These are phyloP conservation scores for Ceratocystis ficicola DNA, from an alignment of 2,329 filamentous ascomycete species.

Conservation along the genomic window DNA sequence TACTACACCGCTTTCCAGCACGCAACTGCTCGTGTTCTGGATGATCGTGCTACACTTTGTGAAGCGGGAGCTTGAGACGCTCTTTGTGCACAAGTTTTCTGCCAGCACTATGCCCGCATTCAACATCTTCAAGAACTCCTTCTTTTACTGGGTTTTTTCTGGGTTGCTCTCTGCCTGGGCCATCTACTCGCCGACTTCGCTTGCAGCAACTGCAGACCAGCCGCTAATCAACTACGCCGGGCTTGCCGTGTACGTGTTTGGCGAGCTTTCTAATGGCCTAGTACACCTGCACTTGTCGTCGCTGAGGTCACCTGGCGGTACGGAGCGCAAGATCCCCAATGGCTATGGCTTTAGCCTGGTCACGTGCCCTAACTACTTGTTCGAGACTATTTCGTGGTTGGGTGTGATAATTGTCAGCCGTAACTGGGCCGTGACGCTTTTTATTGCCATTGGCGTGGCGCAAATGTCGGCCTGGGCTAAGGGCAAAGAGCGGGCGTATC, in stretches of 20 bases:
- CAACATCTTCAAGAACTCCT: constrained; percentile 92
- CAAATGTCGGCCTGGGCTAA: constrained; percentile 83
- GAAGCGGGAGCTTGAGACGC: constrained; percentile 89
- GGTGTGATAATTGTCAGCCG: constrained; percentile 70
- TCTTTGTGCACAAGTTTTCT: constrained; percentile 92
- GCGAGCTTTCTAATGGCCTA: constrained; percentile 68
- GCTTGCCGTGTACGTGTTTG: constrained; percentile 58
- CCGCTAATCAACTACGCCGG: constrained; percentile 51
- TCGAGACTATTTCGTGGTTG: constrained; percentile 76
- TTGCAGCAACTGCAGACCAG: constrained; percentile 44
- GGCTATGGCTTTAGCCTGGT: constrained; percentile 78
- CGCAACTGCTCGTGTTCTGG: constrained; percentile 61
- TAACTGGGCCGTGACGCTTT: constrained; percentile 65
- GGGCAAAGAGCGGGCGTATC: constrained; percentile 84
- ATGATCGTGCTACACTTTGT: constrained; percentile 74
- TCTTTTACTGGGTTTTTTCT: constrained; percentile 82
- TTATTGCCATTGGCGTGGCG: constrained; percentile 56
- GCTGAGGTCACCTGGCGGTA: constrained; percentile 66
- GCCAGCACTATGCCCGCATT: constrained; percentile 80
- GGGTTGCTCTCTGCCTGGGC: constrained; percentile 73
- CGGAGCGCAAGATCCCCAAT: constrained; percentile 73
- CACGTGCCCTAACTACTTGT: constrained; percentile 96
- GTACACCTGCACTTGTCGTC: constrained; percentile 68
- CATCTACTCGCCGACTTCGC: constrained; percentile 65
- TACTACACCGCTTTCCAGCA: constrained; percentile 44